Base-by-base conservation (phyloP, 2,329 filamentous ascomycete genomes). In the Paecilomyces fulvus region DNA sequence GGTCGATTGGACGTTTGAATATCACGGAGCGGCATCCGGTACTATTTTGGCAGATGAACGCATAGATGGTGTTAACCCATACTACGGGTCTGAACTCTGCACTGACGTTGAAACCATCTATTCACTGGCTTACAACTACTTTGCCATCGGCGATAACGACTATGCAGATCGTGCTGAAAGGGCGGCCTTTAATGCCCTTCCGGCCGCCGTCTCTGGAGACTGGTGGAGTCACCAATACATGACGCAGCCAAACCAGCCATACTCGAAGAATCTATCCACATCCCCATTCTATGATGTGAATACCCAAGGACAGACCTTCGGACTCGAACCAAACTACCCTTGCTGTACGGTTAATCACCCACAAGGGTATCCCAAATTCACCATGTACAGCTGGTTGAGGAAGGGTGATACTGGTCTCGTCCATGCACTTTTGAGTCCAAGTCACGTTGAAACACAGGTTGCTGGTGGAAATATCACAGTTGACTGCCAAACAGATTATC, bases 331-430 rank as follows among this genome's bases (percentile, higher is more conserved):
- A 1, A 74, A 80, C 31, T 82, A 70, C 56, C 72, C 72, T 1
- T 84, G 81, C 66, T 84, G 81, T 61, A 82, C 80, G 1, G 81
- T 84, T 57, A 84, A 84, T 56, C 79, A 83, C 60, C 77, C 76
- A 1, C 80, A 83, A 61, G 82, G 78, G 8, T 81, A 78, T 58
- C 80, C 82, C 0, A 83, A 83, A 60, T 83, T 80, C 56, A 64
- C 80, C 0, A 74, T 78, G 9, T 71, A 75, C 56, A 76, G 75
- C 57, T 83, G 75, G 67, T 74, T 78, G 5, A 63, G 62, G 9
- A 65, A 73, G 2, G 77, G 75, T 3, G 62, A 70, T 2, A 68
- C 70, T n/a, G 77, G 77, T 2, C 61, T 83, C 12, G 77, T 73
- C 0, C 80, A 84, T 63, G 73, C 74, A 0, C 67, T 83, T 1